Conservation (phyloP, 2,329 filamentous ascomycete species). For the Colletotrichum sp. region DNA sequence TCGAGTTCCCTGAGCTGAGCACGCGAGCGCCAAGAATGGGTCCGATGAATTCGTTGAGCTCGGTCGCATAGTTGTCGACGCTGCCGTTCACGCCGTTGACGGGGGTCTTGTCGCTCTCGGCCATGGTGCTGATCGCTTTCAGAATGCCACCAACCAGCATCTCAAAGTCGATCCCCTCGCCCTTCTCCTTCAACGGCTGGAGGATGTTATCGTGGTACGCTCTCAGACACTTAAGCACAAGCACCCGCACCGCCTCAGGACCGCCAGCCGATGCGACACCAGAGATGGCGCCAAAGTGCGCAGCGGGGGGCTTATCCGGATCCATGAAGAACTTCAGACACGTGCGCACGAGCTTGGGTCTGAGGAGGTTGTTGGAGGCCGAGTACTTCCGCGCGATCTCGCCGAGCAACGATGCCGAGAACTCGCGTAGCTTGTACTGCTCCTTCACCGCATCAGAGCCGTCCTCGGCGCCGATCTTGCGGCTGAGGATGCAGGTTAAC, state of each 20-base stretch:
- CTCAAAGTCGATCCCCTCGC: slow-evolving; percentile 58
- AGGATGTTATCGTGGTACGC: slow-evolving; percentile 59
- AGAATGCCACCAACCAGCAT: slow-evolving; percentile 62
- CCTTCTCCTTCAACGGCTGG: slow-evolving; percentile 56
- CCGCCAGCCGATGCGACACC: slow-evolving; percentile 81
- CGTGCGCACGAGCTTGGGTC: slow-evolving; percentile 88
- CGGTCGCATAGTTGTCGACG: slow-evolving; percentile 41
- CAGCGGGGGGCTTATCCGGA: slow-evolving; percentile 78
- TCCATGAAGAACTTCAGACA: slow-evolving; percentile 93
- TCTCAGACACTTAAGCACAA: slow-evolving; percentile 62
- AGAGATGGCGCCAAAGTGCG: slow-evolving; percentile 87
- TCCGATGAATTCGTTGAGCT: slow-evolving; percentile 61
- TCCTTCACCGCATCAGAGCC: slow-evolving; percentile 58
- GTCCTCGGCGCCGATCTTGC: slow-evolving; percentile 71
- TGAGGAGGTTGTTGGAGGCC: slow-evolving; percentile 79
- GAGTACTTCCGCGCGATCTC: slow-evolving; percentile 83
- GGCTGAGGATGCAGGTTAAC: slow-evolving; percentile 87
- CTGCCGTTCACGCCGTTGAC: slow-evolving; percentile 24
- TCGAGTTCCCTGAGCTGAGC: slow-evolving; percentile 47
- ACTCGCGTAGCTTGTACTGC: slow-evolving; percentile 83
- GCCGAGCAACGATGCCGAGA: slow-evolving; percentile 82
- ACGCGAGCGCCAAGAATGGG: slow-evolving; percentile 58
- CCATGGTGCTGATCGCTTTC: slow-evolving; percentile 54
- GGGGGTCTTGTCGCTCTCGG: slow-evolving; percentile 26
- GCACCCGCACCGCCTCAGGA: slow-evolving; percentile 60